A percentile compares a stretch with the other conserved stretches of the same genome.
Evolutionary conservation across 2,329 filamentous ascomycete species (phyloP).

Genomic region (Ophiocordyceps polyrhachis-furcata): DNA sequence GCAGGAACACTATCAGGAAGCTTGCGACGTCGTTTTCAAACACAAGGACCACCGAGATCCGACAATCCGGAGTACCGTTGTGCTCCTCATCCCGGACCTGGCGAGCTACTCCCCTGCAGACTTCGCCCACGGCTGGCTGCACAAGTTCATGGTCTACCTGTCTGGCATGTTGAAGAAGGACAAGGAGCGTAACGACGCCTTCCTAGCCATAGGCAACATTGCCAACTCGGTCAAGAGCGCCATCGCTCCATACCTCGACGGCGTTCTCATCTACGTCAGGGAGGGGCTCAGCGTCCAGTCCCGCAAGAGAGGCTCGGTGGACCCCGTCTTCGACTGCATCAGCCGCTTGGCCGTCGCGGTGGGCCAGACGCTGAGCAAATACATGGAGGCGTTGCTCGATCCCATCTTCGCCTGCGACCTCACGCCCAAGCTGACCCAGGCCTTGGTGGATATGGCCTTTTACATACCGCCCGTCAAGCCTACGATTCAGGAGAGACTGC

Average conservation of each 20-base stretch:
- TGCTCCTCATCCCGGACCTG: conserved; percentile 77
- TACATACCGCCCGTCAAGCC: conserved; percentile 91
- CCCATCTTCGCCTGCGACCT: conserved; percentile 95
- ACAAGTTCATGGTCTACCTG: conserved; percentile 93
- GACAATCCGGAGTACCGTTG: conserved; percentile 75
- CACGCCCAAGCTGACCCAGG: conserved; percentile 83
- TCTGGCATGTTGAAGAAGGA: conserved; percentile 88
- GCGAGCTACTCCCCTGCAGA: conserved; percentile 84
- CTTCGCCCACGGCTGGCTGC: conserved; percentile 72
- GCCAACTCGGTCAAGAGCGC: conserved; percentile 91
- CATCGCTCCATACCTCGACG: conserved; percentile 87
- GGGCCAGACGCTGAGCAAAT: conserved; percentile 91
- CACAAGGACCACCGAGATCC: conserved; percentile 85
- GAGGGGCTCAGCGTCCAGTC: conserved; percentile 76
- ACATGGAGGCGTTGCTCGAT: conserved; percentile 88
- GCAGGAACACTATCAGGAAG: conserved; percentile 82
- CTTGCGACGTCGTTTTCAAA: conserved; percentile 80
- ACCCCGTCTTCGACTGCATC: conserved; percentile 91
- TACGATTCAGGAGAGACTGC: conserved; percentile 78
- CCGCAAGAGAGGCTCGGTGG: conserved; percentile 41
- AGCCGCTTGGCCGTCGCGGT: conserved; percentile 91
- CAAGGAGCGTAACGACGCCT: conserved; percentile 84
- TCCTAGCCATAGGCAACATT: conserved; percentile 88
- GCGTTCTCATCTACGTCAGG: conserved; percentile 80
- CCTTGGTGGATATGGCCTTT: conserved; percentile 94